Evolutionary conservation across 1,139 yeast species (phyloP).

Genomic region (Suhomyces choctaworum): DNA sequence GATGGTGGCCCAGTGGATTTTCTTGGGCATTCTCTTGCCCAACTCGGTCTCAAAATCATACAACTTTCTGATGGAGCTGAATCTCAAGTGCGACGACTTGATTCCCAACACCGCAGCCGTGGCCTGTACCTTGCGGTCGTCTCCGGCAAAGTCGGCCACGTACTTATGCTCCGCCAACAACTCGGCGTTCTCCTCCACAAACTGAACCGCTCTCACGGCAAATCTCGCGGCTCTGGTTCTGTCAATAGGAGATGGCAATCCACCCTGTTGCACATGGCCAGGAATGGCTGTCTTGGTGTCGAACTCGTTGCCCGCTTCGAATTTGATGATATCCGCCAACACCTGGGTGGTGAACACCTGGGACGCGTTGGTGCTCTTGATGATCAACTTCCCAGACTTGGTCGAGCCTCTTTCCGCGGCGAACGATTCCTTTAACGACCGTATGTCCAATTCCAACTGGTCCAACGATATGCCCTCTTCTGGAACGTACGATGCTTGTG

Average conservation of each 20-base stretch:
- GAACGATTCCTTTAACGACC: conserved; percentile 66
- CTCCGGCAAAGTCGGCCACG: conserved; percentile 35
- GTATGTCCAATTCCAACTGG: conserved; percentile 76
- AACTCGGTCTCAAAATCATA: conserved; percentile 86
- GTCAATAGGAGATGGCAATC: conserved; percentile 76
- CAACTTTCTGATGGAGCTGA: conserved; percentile 70
- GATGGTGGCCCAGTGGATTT: conserved; percentile 75
- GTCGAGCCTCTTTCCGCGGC: conserved; percentile 75
- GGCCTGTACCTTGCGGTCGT: conserved; percentile 36
- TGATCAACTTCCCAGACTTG: conserved; percentile 72
- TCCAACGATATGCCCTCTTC: conserved; percentile 77
- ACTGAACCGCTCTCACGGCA: conserved; percentile 68
- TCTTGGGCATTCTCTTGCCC: conserved; percentile 81
- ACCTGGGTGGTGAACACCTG: conserved; percentile 65
- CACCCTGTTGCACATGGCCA: conserved; percentile 85
- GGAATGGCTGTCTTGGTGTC: conserved; percentile 79
- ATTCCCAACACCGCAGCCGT: conserved; percentile 90
- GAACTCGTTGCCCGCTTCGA: conserved; percentile 63
- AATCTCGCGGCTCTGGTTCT: conserved; percentile 70
- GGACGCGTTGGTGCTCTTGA: conserved; percentile 70
- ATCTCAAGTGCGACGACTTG: conserved; percentile 72
- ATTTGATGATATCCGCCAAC: conserved; percentile 67
- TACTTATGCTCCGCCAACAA: conserved; percentile 25
- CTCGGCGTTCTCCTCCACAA: conserved; percentile 52
- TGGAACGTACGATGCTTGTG: conserved; percentile 90